These are phyloP conservation scores for Cadophora sp. DNA, from an alignment of 2,329 filamentous ascomycete genomes.

Conservation along the genomic window DNA sequence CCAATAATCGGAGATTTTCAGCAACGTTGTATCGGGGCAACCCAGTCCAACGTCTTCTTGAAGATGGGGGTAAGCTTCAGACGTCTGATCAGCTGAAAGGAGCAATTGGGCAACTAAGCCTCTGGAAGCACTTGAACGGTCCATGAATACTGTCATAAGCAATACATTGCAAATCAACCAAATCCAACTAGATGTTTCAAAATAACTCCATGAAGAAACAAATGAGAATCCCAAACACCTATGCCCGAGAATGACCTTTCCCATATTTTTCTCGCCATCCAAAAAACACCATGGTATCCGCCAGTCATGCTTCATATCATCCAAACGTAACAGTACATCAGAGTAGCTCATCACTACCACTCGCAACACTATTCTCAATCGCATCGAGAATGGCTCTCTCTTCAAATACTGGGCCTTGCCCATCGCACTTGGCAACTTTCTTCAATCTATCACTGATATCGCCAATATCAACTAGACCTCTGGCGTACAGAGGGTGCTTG, in stretches of 20 bases:
- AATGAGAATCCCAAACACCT: conserved; percentile 19
- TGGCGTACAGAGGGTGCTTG: conserved; percentile 76
- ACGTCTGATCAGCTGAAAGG: not conserved
- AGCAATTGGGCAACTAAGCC: conserved; percentile 11
- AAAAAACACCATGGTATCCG: conserved; percentile 26
- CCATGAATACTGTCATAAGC: not conserved
- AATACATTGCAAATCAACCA: not conserved
- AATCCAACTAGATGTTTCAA: not conserved
- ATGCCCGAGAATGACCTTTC: conserved; percentile 11
- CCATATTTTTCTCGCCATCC: conserved; percentile 20
- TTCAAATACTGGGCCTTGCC: conserved; percentile 86
- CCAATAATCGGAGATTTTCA: conserved; percentile 7
- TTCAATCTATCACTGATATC: conserved; percentile 83
- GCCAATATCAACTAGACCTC: conserved; percentile 80
- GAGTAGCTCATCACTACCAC: conserved; percentile 76
- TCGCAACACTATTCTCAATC: conserved; percentile 79
- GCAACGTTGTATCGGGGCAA: not conserved
- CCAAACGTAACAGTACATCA: conserved; percentile 24
- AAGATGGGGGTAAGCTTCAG: not conserved
- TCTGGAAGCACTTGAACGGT: not conserved
- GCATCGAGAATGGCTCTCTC: conserved; percentile 75
- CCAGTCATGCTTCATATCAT: conserved; percentile 18
- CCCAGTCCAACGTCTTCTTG: not conserved
- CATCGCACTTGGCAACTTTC: conserved; percentile 79
- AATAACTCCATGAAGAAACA: not conserved